Conservation (phyloP, 1,139 yeast species). For the Pichia sp. region DNA sequence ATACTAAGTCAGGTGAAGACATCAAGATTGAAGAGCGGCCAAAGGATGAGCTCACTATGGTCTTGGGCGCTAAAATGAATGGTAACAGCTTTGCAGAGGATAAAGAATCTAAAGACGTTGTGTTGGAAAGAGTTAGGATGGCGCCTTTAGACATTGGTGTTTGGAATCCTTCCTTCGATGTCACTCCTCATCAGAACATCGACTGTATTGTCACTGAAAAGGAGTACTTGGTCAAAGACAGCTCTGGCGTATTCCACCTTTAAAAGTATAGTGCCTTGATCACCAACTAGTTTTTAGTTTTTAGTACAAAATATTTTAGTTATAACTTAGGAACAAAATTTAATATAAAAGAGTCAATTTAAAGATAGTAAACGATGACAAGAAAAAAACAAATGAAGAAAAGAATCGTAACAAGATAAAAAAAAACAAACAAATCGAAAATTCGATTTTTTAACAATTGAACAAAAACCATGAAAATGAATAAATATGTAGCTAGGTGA, state of each 20-base stretch:
- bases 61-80: slow-evolving; percentile 60
- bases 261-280: slow-evolving; percentile 10
- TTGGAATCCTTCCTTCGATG: slow-evolving; percentile 97
- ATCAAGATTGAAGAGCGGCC: slow-evolving; percentile 90
- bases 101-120: slow-evolving; percentile 21
- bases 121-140: slow-evolving; percentile 56
- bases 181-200: slow-evolving; percentile 76
- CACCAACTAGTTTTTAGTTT: neutral
- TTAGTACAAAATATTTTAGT: neutral
- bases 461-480: neutral
- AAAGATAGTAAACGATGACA: neutral
- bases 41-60: slow-evolving; percentile 66
- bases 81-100: slow-evolving; percentile 20
- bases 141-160: slow-evolving; percentile 84
- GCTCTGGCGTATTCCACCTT: slow-evolving; percentile 44
- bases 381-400: neutral
- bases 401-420: slow-evolving; percentile 6
- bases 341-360: neutral
- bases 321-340: neutral
- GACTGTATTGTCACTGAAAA: slow-evolving; percentile 88
- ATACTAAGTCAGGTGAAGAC: slow-evolving; percentile 61
- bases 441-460: neutral
- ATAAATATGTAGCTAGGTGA: slow-evolving; percentile 2
- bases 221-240: slow-evolving; percentile 47
- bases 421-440: slow-evolving; percentile 4